These are phyloP conservation scores for Geosmithia putterillii DNA, from an alignment of 2,329 filamentous ascomycete species.

Conservation along the genomic window DNA sequence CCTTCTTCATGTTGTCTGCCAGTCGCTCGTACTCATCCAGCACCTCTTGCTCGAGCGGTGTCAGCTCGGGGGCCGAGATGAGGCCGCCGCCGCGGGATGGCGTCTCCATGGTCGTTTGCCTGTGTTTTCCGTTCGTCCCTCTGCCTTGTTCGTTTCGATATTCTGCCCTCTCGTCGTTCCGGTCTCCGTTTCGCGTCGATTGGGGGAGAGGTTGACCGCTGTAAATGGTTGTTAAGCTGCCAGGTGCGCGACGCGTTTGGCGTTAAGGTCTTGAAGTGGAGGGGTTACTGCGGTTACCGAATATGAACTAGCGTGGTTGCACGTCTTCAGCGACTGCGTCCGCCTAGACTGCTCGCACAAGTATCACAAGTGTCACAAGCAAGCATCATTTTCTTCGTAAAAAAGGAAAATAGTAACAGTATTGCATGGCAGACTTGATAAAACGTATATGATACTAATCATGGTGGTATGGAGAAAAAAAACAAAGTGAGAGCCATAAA, in stretches of 20 bases:
- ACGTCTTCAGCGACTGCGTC: no score
- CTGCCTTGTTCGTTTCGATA: not conserved
- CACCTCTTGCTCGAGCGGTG: slow-evolving; percentile 83
- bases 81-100: slow-evolving; percentile 9
- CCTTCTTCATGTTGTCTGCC: slow-evolving; percentile 83
- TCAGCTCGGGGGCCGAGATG: slow-evolving; percentile 43
- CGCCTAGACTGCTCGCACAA: no score
- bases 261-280: no score
- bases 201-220: not conserved
- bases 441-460: no score
- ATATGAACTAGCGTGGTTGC: no score
- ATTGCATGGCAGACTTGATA: no score
- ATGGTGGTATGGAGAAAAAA: no score
- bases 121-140: not conserved
- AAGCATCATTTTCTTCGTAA: no score
- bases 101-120: slow-evolving; percentile 1
- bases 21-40: slow-evolving; percentile 86
- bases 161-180: not conserved
- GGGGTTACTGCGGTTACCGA: not conserved
- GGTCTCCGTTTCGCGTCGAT: not conserved
- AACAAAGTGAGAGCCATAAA: no score
- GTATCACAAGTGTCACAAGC: no score
- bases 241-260: not conserved
- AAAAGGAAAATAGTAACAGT: no score
- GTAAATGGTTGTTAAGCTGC: no score